A percentile compares a stretch with the other conserved stretches of the same genome.
These are phyloP conservation scores for Elaeis guineensis DNA, from an alignment of 176 grass and related monocot species.

Conservation along the genomic window DNA sequence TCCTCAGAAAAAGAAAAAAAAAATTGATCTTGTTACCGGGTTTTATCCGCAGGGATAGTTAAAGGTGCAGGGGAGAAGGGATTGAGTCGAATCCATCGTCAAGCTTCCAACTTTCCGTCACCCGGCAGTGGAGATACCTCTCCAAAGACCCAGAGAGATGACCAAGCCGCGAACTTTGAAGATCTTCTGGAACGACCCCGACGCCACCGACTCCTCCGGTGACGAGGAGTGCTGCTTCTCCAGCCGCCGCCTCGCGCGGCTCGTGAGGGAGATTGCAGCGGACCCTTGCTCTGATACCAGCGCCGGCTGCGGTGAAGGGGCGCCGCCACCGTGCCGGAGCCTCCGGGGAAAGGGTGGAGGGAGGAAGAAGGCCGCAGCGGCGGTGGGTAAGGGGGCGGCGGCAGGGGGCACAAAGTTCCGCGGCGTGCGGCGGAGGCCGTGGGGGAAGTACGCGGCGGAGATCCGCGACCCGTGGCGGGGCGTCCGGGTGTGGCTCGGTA, in stretches of 20 bases:
- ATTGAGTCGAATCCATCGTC: no score
- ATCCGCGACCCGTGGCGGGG: slow-evolving; percentile 82
- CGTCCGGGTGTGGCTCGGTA: slow-evolving; percentile 85
- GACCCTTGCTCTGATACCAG: slow-evolving; percentile 6
- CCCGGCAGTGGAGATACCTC: slow-evolving; percentile 49
- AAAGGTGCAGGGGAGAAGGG: neutral
- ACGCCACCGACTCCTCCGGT: slow-evolving; percentile 72
- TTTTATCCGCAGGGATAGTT: neutral
- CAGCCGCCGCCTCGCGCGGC: slow-evolving; percentile 30
- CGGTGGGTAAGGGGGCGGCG: neutral
- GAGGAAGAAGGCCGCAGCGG: slow-evolving; percentile 12
- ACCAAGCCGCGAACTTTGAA: slow-evolving; percentile 35
- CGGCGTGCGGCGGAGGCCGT: slow-evolving; percentile 70
- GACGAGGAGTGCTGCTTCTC: slow-evolving; percentile 20
- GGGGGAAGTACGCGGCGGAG: slow-evolving; percentile 86
- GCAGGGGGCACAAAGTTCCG: slow-evolving; percentile 53
- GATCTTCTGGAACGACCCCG: slow-evolving; percentile 85
- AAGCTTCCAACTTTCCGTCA: slow-evolving; percentile 23
- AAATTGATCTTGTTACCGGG: neutral
- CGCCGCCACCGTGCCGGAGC: neutral
- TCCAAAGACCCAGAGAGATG: no score
- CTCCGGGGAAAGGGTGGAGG: neutral
- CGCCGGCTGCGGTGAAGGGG: neutral
- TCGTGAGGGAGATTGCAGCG: slow-evolving; percentile 8
- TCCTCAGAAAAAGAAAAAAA: neutral